Evolutionary conservation across 331 rosid genomes (phyloP), one percentile per base, ranked within the genome.

Genomic region (Acacia pycnantha): DNA sequence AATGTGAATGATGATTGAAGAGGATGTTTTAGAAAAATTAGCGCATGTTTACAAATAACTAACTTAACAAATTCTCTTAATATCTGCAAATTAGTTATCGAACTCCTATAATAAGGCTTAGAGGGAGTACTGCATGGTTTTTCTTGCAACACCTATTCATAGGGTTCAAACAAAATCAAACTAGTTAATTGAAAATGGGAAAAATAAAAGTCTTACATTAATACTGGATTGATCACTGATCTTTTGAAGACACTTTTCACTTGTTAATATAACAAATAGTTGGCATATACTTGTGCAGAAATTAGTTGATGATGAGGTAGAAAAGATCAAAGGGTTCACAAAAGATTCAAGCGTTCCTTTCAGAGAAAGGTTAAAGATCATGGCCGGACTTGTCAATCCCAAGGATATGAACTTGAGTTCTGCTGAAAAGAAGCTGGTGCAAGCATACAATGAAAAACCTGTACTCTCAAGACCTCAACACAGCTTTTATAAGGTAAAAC

Each of bases 401-500:
- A 97, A 95, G 74, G 98, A 95, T 75, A 92, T 95, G 83, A 85
- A 89, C 22, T 50, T 95, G 86, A 86, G 94, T 74, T 89, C 97
- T 33, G 67, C 97, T 18, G 99, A 94, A 80, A 92, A 43, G 88
- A 94, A 93, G 92, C 92, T 96, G 24, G 88, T 94, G 48, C 65
- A 88, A 58, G 88, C 94, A 58, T 94, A 92, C 86, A 90, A 94
- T 69, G 94, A 88, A 81, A 94, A 94, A 79, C 99, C 97, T 37
- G 97, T 93, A 54, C 97, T 96, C 61, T 96, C 99, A 12, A 93
- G 99, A 46, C 99, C 99, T 16, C 99, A 96, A 58, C 99, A 96
- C 88, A 84, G 77, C 72, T 93, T 96, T 84, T 96, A 87, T 47
- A 90, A 74, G 98, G 99, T 93, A 79, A 41, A 53, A 47, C 67